Conservation (phyloP, 2,329 filamentous ascomycete genomes). For the Cladosporium phlei region DNA sequence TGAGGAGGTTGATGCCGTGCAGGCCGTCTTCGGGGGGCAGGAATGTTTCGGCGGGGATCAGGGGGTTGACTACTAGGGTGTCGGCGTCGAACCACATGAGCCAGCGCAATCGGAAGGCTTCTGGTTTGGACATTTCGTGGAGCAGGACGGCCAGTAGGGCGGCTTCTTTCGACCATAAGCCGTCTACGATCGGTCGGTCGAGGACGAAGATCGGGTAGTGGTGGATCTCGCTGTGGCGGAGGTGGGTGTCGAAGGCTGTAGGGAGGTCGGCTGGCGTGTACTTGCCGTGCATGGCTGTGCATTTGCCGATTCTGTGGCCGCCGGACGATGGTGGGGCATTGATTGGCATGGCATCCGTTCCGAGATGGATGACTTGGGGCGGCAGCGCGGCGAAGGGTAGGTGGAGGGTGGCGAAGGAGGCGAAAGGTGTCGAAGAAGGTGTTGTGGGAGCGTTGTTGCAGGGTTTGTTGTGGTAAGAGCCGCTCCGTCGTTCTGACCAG, state of each 20-base stretch:
- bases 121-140: conserved; percentile 5
- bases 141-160: conserved; percentile 8
- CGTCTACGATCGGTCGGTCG: conserved; percentile 1
- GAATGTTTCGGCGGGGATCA: conserved; percentile 30
- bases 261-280: background rate
- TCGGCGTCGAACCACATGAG: conserved; percentile 22
- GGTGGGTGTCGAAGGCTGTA: background rate
- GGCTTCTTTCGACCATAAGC: conserved; percentile 2
- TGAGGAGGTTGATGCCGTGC: conserved; percentile 25
- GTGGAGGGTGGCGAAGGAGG: background rate
- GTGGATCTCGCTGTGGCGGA: background rate
- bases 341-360: background rate
- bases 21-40: conserved; percentile 27
- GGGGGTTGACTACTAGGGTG: conserved; percentile 27
- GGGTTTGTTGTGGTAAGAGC: background rate
- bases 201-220: conserved; percentile 4
- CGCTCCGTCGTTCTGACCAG: background rate
- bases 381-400: background rate
- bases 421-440: background rate
- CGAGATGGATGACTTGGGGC: background rate
- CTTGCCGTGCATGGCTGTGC: background rate
- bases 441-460: background rate
- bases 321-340: background rate
- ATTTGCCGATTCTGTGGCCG: background rate
- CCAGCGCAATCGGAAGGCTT: background rate